phyloP scores from a whole-genome alignment of 2,329 filamentous ascomycete species.

The Trichoderma simmonsii region DNA sequence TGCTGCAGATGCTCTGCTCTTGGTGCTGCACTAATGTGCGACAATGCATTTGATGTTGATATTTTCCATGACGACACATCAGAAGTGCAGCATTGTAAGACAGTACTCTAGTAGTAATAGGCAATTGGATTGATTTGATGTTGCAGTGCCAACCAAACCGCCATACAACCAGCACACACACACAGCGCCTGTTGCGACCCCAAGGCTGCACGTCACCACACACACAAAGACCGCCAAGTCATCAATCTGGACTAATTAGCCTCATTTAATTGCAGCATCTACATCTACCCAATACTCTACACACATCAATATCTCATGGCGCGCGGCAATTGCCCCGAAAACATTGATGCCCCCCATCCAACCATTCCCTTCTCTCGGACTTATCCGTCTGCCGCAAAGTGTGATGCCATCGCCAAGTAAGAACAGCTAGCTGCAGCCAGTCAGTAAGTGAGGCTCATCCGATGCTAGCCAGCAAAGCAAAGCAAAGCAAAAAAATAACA shows the following conservation, averaged over 20 bases:
- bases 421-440: neutral
- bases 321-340: neutral
- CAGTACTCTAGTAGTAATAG: neutral
- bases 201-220: neutral
- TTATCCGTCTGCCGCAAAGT: neutral
- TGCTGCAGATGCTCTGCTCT: neutral
- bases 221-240: neutral
- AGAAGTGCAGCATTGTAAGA: no score
- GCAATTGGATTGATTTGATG: neutral
- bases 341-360: neutral
- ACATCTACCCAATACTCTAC: neutral
- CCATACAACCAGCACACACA: neutral
- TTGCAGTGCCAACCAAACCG: neutral
- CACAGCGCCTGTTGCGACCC: neutral
- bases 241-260: neutral
- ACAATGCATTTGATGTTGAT: neutral
- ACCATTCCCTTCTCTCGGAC: neutral
- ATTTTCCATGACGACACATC: neutral
- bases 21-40: neutral
- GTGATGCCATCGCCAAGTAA: neutral
- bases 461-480: slow-evolving; percentile 1
- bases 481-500: neutral
- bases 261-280: neutral
- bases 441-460: neutral
- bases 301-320: neutral